These are phyloP conservation scores for Kwoniella sp. DNA, from an alignment of 768 basidiomycete genomes.

Conservation along the genomic window DNA sequence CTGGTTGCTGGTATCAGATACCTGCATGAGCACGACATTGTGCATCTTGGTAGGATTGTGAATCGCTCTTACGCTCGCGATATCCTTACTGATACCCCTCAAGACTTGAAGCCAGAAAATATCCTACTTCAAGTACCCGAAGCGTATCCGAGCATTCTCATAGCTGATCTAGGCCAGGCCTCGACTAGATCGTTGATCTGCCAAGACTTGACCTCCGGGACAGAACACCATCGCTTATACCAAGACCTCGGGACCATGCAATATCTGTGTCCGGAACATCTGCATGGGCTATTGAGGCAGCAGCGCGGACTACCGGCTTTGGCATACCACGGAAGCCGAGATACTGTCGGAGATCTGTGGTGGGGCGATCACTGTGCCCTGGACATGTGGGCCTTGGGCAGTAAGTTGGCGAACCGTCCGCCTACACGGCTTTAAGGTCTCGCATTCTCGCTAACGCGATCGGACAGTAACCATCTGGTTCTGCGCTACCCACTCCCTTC, in stretches of 20 bases:
- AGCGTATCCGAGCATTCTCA: constrained; percentile 22
- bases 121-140: constrained; percentile 24
- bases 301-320: too few species aligned
- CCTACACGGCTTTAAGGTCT: not conserved
- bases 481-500: not conserved
- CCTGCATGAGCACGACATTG: constrained; percentile 25
- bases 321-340: too few species aligned
- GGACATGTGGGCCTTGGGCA: constrained; percentile 29
- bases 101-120: constrained; percentile 36
- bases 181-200: not conserved
- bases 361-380: constrained; percentile 15
- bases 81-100: too few species aligned
- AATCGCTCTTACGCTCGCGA: too few species aligned
- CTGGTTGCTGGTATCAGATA: constrained; percentile 16
- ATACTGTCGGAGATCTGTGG: too few species aligned
- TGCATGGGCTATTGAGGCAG: constrained; percentile 2
- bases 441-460: not conserved
- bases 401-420: too few species aligned
- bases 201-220: not conserved
- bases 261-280: constrained; percentile 20
- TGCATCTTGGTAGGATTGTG: constrained; percentile 29
- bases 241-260: constrained; percentile 10
- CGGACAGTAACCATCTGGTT: constrained; percentile 1
- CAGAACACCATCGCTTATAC: not conserved
- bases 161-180: constrained; percentile 28